Evolutionary conservation across 2,329 filamentous ascomycete genomes (phyloP).

Genomic region (Ophiostoma tasmaniense): DNA sequence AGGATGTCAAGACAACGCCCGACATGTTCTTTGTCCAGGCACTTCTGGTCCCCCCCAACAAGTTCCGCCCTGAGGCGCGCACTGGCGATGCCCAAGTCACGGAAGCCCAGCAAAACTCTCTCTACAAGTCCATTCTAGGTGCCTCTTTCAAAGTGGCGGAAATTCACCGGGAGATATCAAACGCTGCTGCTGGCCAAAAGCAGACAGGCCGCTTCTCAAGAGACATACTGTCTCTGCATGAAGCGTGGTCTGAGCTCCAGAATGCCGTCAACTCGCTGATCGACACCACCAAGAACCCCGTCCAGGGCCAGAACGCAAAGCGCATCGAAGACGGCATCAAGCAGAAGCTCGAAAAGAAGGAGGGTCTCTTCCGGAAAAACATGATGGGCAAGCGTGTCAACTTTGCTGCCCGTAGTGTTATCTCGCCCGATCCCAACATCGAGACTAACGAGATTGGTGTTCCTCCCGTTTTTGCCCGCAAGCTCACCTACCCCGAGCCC

Average conservation of each 20-base stretch:
- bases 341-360: conserved; percentile 96
- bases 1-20: conserved; percentile 50
- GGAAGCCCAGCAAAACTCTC: conserved; percentile 78
- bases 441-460: conserved; percentile 99
- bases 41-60: conserved; percentile 84
- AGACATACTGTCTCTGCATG: conserved; percentile 68
- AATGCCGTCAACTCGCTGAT: conserved; percentile 88
- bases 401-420: conserved; percentile 93
- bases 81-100: conserved; percentile 74
- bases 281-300: conserved; percentile 77
- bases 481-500: conserved; percentile 92
- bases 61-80: conserved; percentile 76
- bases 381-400: conserved; percentile 99
- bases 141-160: conserved; percentile 64
- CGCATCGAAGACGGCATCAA: conserved; percentile 90
- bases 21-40: conserved; percentile 93
- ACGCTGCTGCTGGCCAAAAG: conserved; percentile 27
- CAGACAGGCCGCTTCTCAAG: conserved; percentile 29
- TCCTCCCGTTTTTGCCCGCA: conserved; percentile 93
- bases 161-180: conserved; percentile 61
- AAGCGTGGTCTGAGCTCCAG: conserved; percentile 75
- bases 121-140: conserved; percentile 78
- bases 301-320: conserved; percentile 67
- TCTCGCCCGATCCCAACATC: conserved; percentile 96
- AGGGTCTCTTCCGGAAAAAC: conserved; percentile 95